phyloP scores from a whole-genome alignment of 768 basidiomycete species.

The Jaapia argillacea region DNA sequence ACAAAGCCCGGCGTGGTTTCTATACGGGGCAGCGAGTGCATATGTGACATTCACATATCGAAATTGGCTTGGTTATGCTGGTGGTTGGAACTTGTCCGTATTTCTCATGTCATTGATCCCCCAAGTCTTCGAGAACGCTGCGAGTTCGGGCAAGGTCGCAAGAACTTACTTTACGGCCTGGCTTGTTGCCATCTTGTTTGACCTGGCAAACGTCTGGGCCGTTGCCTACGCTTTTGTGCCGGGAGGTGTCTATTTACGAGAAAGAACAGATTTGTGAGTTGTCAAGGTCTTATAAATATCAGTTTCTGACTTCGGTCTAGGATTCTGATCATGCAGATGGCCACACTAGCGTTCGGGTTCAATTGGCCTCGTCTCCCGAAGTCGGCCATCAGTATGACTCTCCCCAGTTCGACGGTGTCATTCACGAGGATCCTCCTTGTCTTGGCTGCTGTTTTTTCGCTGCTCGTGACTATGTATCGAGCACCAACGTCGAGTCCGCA shows the following conservation, averaged over 20 bases:
- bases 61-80: constrained; percentile 62
- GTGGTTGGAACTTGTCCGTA: constrained; percentile 50
- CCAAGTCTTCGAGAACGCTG: constrained; percentile 35
- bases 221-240: constrained; percentile 90
- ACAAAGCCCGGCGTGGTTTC: constrained; percentile 41
- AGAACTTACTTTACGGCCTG: constrained; percentile 47
- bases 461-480: constrained; percentile 43
- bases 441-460: constrained; percentile 22
- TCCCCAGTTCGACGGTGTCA: constrained; percentile 1
- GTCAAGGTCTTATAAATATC: constrained; percentile 1
- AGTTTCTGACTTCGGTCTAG: constrained; percentile 20
- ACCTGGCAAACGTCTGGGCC: constrained; percentile 68
- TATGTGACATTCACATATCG: constrained; percentile 48
- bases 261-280: constrained; percentile 65
- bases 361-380: constrained; percentile 20
- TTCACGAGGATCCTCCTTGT: constrained; percentile 7
- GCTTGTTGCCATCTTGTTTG: constrained; percentile 49
- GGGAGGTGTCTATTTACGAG: constrained; percentile 63
- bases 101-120: constrained; percentile 63
- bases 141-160: constrained; percentile 29
- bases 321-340: constrained; percentile 44
- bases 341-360: constrained; percentile 39
- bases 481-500: constrained; percentile 37
- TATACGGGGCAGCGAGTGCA: constrained; percentile 39
- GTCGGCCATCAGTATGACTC: neutral